These are phyloP conservation scores for Tephrocybe sp. DNA, from an alignment of 768 basidiomycete genomes.

Conservation along the genomic window DNA sequence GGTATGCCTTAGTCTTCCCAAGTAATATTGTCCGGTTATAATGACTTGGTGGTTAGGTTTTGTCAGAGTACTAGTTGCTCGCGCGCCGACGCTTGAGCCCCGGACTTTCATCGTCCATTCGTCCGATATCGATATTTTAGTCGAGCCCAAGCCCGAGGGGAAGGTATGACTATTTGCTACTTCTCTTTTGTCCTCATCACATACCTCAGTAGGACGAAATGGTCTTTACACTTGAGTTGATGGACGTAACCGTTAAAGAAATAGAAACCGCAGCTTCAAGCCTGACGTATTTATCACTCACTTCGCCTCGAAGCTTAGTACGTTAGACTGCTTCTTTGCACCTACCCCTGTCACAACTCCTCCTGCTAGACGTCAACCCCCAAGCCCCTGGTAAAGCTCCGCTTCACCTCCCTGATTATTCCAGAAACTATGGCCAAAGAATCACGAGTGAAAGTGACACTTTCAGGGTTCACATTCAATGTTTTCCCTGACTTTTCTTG, in stretches of 20 bases:
- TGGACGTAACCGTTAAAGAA: constrained; percentile 61
- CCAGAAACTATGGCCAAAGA: constrained; percentile 73
- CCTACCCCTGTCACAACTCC: not conserved
- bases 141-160: constrained; percentile 72
- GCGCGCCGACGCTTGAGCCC: constrained; percentile 25
- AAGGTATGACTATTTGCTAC: constrained; percentile 45
- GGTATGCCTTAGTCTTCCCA: constrained; percentile 31
- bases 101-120: constrained; percentile 59
- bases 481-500: constrained; percentile 63
- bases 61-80: constrained; percentile 51
- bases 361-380: constrained; percentile 40
- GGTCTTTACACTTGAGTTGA: constrained; percentile 58
- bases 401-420: constrained; percentile 64
- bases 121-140: constrained; percentile 59
- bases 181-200: constrained; percentile 1
- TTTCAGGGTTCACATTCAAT: constrained; percentile 65
- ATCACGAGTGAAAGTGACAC: constrained; percentile 63
- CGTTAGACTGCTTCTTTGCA: constrained; percentile 20
- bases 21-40: not conserved
- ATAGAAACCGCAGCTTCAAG: constrained; percentile 32
- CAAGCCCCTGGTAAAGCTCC: constrained; percentile 57
- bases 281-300: constrained; percentile 51
- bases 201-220: constrained; percentile 66
- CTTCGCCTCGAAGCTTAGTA: constrained; percentile 60
- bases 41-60: constrained; percentile 23